Conservation (phyloP, 139 green algal genomes). For the Coelastrella sp. region DNA sequence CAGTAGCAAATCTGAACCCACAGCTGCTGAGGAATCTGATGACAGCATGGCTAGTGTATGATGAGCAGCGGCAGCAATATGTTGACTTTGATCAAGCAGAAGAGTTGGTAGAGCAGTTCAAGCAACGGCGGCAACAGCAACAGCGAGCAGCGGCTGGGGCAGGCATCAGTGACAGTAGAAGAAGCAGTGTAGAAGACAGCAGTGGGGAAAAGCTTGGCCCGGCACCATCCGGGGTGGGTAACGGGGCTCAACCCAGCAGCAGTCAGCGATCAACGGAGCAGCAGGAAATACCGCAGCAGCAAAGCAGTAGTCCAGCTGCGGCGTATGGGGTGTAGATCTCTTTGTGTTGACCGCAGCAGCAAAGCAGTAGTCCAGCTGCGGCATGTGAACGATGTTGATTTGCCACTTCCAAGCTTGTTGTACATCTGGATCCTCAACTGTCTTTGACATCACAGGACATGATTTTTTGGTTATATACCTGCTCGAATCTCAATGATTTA, state of each 20-base stretch:
- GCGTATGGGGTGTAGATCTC: background rate
- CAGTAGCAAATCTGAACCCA: constrained; percentile 28
- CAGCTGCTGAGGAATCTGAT: constrained; percentile 56
- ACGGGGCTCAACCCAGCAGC: background rate
- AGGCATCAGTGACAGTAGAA: background rate
- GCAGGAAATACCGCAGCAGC: background rate
- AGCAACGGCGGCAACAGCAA: constrained; percentile 19
- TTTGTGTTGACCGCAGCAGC: background rate
- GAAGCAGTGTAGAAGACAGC: background rate
- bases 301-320: constrained; percentile 15
- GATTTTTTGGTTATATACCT: no score
- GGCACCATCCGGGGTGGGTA: background rate
- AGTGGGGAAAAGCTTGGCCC: background rate
- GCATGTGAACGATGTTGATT: no score
- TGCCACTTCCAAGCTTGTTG: no score
- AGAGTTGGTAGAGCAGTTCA: background rate
- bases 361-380: constrained; percentile 11
- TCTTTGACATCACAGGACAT: no score
- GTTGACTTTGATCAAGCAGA: constrained; percentile 45
- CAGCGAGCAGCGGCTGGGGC: background rate
- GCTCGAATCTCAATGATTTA: no score
- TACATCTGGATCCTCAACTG: no score
- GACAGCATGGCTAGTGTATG: constrained; percentile 65
- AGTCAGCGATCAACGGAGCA: background rate
- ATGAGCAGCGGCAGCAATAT: constrained; percentile 36